Conservation (phyloP, 2,329 filamentous ascomycete genomes). For the Xylaria sp. region DNA sequence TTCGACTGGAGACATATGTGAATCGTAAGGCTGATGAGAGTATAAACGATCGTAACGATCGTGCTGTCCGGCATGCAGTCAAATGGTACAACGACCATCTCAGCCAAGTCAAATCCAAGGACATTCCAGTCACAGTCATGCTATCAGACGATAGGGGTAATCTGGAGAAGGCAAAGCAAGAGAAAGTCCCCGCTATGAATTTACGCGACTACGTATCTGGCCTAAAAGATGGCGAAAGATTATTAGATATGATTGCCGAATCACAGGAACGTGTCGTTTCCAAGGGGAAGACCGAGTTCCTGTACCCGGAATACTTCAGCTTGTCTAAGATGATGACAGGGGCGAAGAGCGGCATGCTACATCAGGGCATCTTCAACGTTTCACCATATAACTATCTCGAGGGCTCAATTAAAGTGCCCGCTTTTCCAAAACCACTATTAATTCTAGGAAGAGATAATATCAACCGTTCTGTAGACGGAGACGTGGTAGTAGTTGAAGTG, state of each 20-base stretch:
- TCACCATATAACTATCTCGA: slow-evolving; percentile 99
- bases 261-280: slow-evolving; percentile 74
- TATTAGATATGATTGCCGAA: slow-evolving; percentile 94
- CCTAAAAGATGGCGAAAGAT: slow-evolving; percentile 82
- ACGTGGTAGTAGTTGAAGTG: slow-evolving; percentile 92
- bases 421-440: slow-evolving; percentile 89
- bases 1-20: slow-evolving; percentile 90
- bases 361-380: slow-evolving; percentile 95
- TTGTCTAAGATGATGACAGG: slow-evolving; percentile 95
- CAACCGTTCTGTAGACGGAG: slow-evolving; percentile 91
- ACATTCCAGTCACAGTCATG: slow-evolving; percentile 84
- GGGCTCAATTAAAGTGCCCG: slow-evolving; percentile 87
- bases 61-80: slow-evolving; percentile 85
- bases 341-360: slow-evolving; percentile 85
- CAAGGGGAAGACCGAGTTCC: slow-evolving; percentile 72
- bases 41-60: slow-evolving; percentile 97
- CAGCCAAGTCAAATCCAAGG: slow-evolving; percentile 68
- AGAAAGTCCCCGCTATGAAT: slow-evolving; percentile 76
- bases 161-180: slow-evolving; percentile 80
- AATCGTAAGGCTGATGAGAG: slow-evolving; percentile 79
- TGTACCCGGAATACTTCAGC: slow-evolving; percentile 91
- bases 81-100: slow-evolving; percentile 93
- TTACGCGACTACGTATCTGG: slow-evolving; percentile 83
- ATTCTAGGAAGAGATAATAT: slow-evolving; percentile 94
- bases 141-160: slow-evolving; percentile 94